Evolutionary conservation across 2,329 filamentous ascomycete species (phyloP), one percentile per base, ranked within the genome.

Genomic region (Fusarium nelsonii): DNA sequence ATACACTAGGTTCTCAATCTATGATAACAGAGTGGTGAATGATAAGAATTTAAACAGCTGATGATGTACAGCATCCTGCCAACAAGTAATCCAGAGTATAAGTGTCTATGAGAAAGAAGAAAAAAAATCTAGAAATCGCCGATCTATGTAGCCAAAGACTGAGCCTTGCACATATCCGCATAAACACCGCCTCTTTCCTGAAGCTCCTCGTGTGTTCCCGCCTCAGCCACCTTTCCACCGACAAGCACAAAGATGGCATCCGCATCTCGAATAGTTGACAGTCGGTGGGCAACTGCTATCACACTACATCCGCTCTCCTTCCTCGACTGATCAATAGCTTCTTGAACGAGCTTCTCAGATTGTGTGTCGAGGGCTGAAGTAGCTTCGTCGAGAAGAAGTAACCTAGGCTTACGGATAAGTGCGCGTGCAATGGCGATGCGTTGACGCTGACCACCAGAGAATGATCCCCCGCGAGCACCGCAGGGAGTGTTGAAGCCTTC

Each of bases 381-480:
- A 2, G 90, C 90, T 76, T 92, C 90, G 66, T 92, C 90, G 1
- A 92, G 80, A 9, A 92, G 84, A 3, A 92, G 79, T 12, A 92
- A 85, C 3, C 81, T 79, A 0, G 90, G 89, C 46, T 88, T 81
- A 28, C 88, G 85, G 50, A 91, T 81, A 49, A 92, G 87, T 15
- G 87, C 87, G 15, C 90, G 83, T 1, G 90, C 90, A 62, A 92
- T 91, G 2, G 89, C 88, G 32, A 91, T 83, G 10, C 88, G 85
- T 74, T 92, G 90, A 16, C 88, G 81, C 73, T 92, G 90, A 1
- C 90, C 90, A 30, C 90, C 90, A 3, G 87, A 90, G 2, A 92
- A 79, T 70, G 89, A 87, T 36, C 87, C 84, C 1, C 89, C 89
- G 20, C 84, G 83, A 68, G 90, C 85, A 4, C 89, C 89, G 5